These are phyloP conservation scores for Achaetomium macrosporum DNA, from an alignment of 2,329 filamentous ascomycete species.

Conservation along the genomic window DNA sequence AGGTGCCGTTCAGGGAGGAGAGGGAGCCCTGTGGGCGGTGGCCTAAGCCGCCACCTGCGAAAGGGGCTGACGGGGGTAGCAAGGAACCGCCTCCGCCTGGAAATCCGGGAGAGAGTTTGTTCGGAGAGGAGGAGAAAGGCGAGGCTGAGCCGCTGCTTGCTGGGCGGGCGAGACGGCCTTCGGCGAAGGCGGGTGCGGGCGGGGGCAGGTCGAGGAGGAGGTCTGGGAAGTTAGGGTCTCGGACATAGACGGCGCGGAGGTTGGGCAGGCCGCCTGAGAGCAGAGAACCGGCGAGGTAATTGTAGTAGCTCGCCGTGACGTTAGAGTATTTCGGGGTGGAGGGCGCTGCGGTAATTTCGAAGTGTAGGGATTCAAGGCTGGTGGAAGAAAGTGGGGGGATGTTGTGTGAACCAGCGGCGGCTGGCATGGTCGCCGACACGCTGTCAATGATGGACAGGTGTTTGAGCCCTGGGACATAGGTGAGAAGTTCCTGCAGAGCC, in stretches of 20 bases:
- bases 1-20: constrained; percentile 11
- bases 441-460: constrained; percentile 50
- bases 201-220: constrained; percentile 65
- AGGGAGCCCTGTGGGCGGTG: constrained; percentile 17
- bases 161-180: constrained; percentile 31
- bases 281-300: constrained; percentile 78
- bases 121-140: constrained; percentile 19
- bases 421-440: constrained; percentile 45
- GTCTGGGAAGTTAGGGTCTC: constrained; percentile 77
- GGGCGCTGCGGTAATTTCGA: constrained; percentile 66
- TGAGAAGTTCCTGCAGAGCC: constrained; percentile 55
- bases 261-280: constrained; percentile 68
- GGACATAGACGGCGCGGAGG: constrained; percentile 74
- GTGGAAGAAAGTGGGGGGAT: constrained; percentile 61
- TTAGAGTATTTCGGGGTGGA: constrained; percentile 52
- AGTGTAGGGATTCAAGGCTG: constrained; percentile 68
- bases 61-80: constrained; percentile 6
- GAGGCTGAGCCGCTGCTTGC: constrained; percentile 31
- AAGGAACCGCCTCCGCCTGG: constrained; percentile 5
- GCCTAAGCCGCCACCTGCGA: constrained; percentile 5
- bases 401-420: constrained; percentile 35
- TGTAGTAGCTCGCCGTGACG: constrained; percentile 64
- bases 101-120: constrained; percentile 8
- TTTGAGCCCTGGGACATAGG: constrained; percentile 50
- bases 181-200: constrained; percentile 44